These are phyloP conservation scores for Bothriochloa decipiens DNA, from an alignment of 176 grass and related monocot genomes.

Conservation along the genomic window DNA sequence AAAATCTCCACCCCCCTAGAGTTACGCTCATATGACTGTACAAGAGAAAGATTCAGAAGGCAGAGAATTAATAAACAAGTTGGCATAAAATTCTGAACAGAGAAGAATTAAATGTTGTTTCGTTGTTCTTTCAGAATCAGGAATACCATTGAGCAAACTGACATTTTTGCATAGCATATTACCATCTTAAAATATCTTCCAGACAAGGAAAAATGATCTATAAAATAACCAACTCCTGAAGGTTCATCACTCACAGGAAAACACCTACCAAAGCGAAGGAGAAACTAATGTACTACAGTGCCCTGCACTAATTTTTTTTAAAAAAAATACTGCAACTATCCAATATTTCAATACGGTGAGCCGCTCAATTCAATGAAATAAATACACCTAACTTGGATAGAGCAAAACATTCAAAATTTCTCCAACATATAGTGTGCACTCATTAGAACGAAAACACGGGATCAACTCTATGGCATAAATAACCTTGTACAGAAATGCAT, in stretches of 20 bases:
- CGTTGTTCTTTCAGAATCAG: not conserved
- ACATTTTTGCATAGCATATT: not conserved
- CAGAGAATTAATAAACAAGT: constrained; percentile 33
- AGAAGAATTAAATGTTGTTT: not conserved
- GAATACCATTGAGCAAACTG: constrained; percentile 24
- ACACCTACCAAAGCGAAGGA: constrained; percentile 21
- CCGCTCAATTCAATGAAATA: not conserved
- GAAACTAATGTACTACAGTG: not conserved
- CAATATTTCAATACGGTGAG: not conserved
- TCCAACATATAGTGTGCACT: not conserved
- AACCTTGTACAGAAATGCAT: constrained; percentile 1
- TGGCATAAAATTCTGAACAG: not conserved
- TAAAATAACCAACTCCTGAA: not conserved
- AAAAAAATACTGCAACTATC: constrained; percentile 4
- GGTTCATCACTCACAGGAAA: constrained; percentile 4
- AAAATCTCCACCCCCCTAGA: constrained; percentile 93
- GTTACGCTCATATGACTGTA: constrained; percentile 78
- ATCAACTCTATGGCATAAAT: not conserved
- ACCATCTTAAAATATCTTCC: not conserved
- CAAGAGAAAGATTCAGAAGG: constrained; percentile 12
- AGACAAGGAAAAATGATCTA: not conserved
- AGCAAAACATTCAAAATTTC: not conserved
- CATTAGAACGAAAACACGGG: not conserved
- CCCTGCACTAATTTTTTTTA: not conserved
- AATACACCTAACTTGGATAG: not conserved